These are phyloP conservation scores for Neocatenulostroma microsporum DNA, from an alignment of 2,329 filamentous ascomycete species.

Conservation along the genomic window DNA sequence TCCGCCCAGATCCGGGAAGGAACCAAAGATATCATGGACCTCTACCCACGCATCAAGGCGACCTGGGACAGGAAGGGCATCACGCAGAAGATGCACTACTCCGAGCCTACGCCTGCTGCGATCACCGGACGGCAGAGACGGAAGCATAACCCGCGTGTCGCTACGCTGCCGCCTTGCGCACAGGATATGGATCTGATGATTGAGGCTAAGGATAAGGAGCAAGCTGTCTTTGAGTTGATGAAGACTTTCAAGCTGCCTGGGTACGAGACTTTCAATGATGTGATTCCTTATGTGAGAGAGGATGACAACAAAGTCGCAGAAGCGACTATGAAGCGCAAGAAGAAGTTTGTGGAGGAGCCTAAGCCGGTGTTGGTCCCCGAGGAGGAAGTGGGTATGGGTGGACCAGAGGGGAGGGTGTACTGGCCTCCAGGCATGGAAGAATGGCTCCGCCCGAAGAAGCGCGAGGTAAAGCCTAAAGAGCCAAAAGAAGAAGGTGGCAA, in stretches of 20 bases:
- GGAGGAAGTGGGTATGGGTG: slow-evolving; percentile 78
- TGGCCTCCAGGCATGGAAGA: slow-evolving; percentile 88
- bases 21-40: slow-evolving; percentile 66
- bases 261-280: slow-evolving; percentile 64
- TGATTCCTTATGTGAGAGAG: slow-evolving; percentile 66
- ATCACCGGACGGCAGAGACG: slow-evolving; percentile 70
- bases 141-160: slow-evolving; percentile 76
- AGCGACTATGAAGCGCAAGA: slow-evolving; percentile 33
- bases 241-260: slow-evolving; percentile 76
- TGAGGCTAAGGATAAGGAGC: slow-evolving; percentile 96
- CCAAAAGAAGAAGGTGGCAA: slow-evolving; percentile 23
- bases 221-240: slow-evolving; percentile 93
- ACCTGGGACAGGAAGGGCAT: slow-evolving; percentile 83
- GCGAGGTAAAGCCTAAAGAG: slow-evolving; percentile 52
- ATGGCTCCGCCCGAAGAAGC: slow-evolving; percentile 76
- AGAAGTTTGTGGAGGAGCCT: slow-evolving; percentile 24
- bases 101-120: slow-evolving; percentile 67
- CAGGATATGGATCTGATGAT: slow-evolving; percentile 95
- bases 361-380: slow-evolving; percentile 44
- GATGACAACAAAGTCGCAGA: slow-evolving; percentile 60
- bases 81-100: slow-evolving; percentile 95
- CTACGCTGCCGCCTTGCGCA: slow-evolving; percentile 71
- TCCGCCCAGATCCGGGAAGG: slow-evolving; percentile 65
- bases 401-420: slow-evolving; percentile 71
- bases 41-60: slow-evolving; percentile 69